A percentile compares a stretch with the other conserved stretches of the same genome.
Conservation (phyloP, 2,329 filamentous ascomycete species). For the Fusarium denticulatum region DNA sequence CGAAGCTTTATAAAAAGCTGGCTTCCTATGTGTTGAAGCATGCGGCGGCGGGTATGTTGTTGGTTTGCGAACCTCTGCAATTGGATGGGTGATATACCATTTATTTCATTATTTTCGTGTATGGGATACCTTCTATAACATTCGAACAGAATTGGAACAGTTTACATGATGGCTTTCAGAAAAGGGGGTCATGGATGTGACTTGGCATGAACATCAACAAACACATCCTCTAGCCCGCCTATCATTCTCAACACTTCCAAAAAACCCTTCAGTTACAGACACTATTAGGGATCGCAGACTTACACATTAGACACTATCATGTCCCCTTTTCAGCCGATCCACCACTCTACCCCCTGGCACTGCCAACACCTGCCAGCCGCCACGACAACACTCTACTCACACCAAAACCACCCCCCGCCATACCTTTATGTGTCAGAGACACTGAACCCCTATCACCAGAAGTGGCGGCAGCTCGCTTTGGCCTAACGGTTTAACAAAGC, state of each 20-base stretch:
- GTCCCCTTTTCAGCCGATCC: not conserved
- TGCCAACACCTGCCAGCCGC: not conserved
- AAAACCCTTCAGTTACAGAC: not conserved
- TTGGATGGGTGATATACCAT: not conserved
- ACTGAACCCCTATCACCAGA: not conserved
- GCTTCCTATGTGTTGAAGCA: slow-evolving; percentile 1
- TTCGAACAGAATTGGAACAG: not conserved
- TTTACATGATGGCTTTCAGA: not conserved
- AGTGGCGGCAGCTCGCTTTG: not conserved
- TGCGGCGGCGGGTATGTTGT: not conserved
- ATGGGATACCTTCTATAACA: not conserved
- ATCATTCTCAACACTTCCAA: not conserved
- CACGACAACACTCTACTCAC: not conserved
- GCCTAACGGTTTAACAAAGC: not conserved
- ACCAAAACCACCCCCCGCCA: not conserved
- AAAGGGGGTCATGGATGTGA: not conserved
- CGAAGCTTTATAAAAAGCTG: not conserved
- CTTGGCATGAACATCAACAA: not conserved
- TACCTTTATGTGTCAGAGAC: not conserved
- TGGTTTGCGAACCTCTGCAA: not conserved
- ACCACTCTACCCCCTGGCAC: not conserved
- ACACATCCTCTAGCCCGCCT: not conserved
- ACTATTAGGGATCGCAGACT: not conserved
- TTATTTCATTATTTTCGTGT: not conserved
- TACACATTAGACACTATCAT: not conserved